phyloP scores from a whole-genome alignment of 768 basidiomycete species.

The Rhizopogon sp. region DNA sequence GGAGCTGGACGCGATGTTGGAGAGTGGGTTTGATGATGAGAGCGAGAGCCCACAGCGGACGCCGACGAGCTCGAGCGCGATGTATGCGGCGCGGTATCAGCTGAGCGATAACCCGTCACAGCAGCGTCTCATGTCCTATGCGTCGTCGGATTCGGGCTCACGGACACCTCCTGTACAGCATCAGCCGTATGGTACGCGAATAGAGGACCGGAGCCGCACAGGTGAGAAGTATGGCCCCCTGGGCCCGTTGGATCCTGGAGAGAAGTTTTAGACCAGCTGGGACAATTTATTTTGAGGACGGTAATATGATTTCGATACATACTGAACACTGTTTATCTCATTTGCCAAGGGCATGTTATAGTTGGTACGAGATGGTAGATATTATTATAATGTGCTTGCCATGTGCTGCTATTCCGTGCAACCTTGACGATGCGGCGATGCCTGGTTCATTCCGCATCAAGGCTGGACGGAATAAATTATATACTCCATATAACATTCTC shows the following conservation, averaged over 20 bases:
- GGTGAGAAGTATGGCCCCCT: slow-evolving; percentile 42
- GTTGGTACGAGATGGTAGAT: neutral
- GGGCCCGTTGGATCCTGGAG: slow-evolving; percentile 58
- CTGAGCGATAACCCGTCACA: slow-evolving; percentile 48
- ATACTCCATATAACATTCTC: too few relatives aligned
- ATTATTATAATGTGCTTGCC: neutral
- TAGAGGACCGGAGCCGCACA: slow-evolving; percentile 34
- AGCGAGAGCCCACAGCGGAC: slow-evolving; percentile 41
- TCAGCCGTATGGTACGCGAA: slow-evolving; percentile 27
- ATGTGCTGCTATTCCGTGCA: neutral
- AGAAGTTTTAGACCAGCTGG: slow-evolving; percentile 35
- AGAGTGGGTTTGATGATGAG: slow-evolving; percentile 79
- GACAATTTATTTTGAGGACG: slow-evolving; percentile 9
- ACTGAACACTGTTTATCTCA: slow-evolving; percentile 21
- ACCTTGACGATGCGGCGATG: too few relatives aligned
- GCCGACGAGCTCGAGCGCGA: slow-evolving; percentile 20
- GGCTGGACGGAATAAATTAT: too few relatives aligned
- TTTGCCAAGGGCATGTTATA: neutral
- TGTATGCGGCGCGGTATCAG: slow-evolving; percentile 54
- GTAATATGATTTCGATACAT: slow-evolving; percentile 12
- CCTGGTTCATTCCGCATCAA: too few relatives aligned
- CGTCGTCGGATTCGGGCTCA: slow-evolving; percentile 34
- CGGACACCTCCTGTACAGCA: slow-evolving; percentile 27
- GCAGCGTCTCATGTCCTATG: slow-evolving; percentile 39
- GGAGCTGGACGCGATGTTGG: slow-evolving; percentile 90